Percentiles rank a stretch among this genome's conserved stretches.
Conservation (phyloP, 1,139 yeast species). For the Candida sanyaensis region DNA sequence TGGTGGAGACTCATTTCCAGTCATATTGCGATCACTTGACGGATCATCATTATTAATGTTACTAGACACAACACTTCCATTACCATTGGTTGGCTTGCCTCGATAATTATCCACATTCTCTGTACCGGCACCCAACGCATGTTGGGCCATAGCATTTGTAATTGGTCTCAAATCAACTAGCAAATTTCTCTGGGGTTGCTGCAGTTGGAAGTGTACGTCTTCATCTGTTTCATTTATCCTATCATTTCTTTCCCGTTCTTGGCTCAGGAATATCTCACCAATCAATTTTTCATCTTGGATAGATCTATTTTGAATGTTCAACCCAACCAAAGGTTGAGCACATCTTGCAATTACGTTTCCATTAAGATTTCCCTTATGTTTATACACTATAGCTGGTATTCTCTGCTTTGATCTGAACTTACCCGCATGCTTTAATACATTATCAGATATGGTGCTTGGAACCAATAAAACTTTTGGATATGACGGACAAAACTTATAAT, state of each 20-base stretch:
- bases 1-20: constrained; percentile 9
- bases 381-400: constrained; percentile 81
- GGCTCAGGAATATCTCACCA: constrained; percentile 64
- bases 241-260: constrained; percentile 31
- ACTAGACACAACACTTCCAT: not conserved
- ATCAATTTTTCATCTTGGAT: constrained; percentile 88
- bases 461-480: constrained; percentile 72
- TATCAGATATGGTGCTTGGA: constrained; percentile 77
- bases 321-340: constrained; percentile 90
- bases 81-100: constrained; percentile 19
- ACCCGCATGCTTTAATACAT: constrained; percentile 78
- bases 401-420: constrained; percentile 84
- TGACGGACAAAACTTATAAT: constrained; percentile 70
- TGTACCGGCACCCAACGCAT: constrained; percentile 96
- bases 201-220: constrained; percentile 20
- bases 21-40: not conserved
- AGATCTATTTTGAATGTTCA: constrained; percentile 78
- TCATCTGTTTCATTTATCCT: constrained; percentile 18
- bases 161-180: constrained; percentile 91
- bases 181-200: constrained; percentile 59
- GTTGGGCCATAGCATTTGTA: constrained; percentile 95
- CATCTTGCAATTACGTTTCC: constrained; percentile 85
- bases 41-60: not conserved
- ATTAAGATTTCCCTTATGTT: constrained; percentile 57
- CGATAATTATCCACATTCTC: constrained; percentile 88